phyloP scores from a whole-genome alignment of 202 grass and related monocot genomes.

The Zoysia matrella region DNA sequence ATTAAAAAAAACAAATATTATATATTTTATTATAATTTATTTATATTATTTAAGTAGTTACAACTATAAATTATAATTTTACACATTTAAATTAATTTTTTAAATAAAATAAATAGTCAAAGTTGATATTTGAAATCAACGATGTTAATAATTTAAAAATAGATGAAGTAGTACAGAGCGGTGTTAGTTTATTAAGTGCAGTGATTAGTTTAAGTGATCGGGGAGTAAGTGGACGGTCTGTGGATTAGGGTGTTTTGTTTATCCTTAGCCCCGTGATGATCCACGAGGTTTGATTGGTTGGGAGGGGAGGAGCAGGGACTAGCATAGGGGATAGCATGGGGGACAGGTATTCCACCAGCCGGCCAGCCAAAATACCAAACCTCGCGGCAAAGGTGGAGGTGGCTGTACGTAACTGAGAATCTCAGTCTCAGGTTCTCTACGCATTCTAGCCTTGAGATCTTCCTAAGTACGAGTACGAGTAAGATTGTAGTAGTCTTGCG shows the following conservation, averaged over 20 bases:
- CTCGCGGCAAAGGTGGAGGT: neutral
- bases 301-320: slow-evolving; percentile 42
- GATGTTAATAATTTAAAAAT: too few species aligned
- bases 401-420: neutral
- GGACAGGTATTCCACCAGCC: slow-evolving; percentile 44
- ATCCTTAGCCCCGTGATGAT: neutral
- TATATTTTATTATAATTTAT: too few species aligned
- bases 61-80: too few species aligned
- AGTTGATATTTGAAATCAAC: too few species aligned
- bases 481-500: too few species aligned
- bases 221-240: neutral
- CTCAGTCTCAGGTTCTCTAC: neutral
- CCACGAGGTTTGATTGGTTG: slow-evolving; percentile 16
- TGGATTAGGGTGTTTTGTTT: slow-evolving; percentile 2
- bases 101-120: too few species aligned
- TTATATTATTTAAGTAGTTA: too few species aligned
- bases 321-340: slow-evolving; percentile 1
- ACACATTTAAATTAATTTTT: too few species aligned
- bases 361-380: neutral
- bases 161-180: neutral
- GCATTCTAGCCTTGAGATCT: too few species aligned
- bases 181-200: neutral
- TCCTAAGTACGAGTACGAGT: too few species aligned
- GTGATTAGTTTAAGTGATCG: slow-evolving; percentile 21
- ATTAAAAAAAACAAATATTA: too few species aligned